phyloP scores from a whole-genome alignment of 2,329 filamentous ascomycete species.

The Penicillium crustosum region DNA sequence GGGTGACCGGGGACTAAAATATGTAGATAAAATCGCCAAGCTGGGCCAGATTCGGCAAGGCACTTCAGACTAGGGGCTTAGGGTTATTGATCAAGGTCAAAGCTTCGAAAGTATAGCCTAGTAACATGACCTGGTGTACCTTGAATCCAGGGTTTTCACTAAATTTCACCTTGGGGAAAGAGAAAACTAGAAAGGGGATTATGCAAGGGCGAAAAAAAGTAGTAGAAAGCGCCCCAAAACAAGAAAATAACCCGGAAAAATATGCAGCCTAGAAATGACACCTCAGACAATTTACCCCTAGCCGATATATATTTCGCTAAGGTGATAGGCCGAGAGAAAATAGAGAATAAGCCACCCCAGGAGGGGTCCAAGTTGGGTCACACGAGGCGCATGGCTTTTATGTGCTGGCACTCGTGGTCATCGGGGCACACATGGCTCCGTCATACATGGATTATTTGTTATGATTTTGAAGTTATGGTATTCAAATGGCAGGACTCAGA shows the following conservation, averaged over 20 bases:
- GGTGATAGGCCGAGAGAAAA: not conserved
- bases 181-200: too few species aligned
- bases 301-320: not conserved
- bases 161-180: not conserved
- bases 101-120: not conserved
- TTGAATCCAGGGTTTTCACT: not conserved
- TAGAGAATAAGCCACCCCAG: not conserved
- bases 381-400: not conserved
- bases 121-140: not conserved
- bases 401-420: conserved; percentile 3
- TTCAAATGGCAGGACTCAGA: not conserved
- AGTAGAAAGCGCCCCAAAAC: not conserved
- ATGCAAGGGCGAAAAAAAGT: conserved; percentile 1
- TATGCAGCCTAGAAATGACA: not conserved
- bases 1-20: not conserved
- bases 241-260: not conserved
- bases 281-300: not conserved
- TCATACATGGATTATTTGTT: not conserved
- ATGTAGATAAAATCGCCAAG: not conserved
- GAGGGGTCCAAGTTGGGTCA: not conserved
- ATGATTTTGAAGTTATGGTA: not conserved
- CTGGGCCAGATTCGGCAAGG: conserved; percentile 3
- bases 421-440: not conserved
- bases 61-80: not conserved
- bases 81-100: not conserved